Evolutionary conservation across 495 filamentous ascomycete genomes (phyloP).

Genomic region (Hypoxylon lienhwacheense): DNA sequence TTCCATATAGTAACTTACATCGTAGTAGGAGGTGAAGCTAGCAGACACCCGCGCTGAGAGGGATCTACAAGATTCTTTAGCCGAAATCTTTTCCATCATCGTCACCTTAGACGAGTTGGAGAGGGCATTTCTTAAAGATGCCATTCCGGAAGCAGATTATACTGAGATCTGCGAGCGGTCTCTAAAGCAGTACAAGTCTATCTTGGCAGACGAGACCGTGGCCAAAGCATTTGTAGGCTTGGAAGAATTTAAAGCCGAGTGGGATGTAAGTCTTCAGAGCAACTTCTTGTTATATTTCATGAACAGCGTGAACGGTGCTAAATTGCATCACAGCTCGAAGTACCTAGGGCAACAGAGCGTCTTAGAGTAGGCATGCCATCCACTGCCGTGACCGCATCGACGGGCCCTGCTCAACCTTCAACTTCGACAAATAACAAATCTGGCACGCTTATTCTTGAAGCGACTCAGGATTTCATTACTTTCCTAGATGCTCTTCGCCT

Average conservation of each 20-base stretch:
- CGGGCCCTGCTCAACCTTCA: conserved; percentile 47
- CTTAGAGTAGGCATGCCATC: conserved; percentile 82
- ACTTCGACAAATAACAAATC: conserved; percentile 60
- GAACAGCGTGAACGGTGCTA: conserved; percentile 10
- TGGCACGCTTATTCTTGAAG: conserved; percentile 75
- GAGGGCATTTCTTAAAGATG: conserved; percentile 96
- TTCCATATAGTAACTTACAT: neutral
- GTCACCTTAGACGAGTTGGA: conserved; percentile 93
- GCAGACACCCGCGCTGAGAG: conserved; percentile 80
- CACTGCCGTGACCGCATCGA: conserved; percentile 60
- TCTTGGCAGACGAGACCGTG: conserved; percentile 83
- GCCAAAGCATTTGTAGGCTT: conserved; percentile 79
- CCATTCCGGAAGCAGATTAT: conserved; percentile 86
- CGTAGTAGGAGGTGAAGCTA: conserved; percentile 90
- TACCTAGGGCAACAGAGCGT: conserved; percentile 89
- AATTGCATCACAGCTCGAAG: conserved; percentile 70
- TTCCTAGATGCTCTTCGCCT: conserved; percentile 92
- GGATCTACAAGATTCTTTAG: conserved; percentile 92
- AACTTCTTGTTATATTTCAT: neutral
- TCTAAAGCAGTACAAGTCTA: conserved; percentile 95
- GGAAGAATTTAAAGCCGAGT: conserved; percentile 90
- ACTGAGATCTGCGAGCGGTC: conserved; percentile 92
- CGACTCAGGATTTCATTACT: conserved; percentile 97
- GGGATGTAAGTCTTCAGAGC: conserved; percentile 74
- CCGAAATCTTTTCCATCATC: conserved; percentile 97